Conservation (phyloP, 2,329 filamentous ascomycete genomes). For the Talaromyces sp. region DNA sequence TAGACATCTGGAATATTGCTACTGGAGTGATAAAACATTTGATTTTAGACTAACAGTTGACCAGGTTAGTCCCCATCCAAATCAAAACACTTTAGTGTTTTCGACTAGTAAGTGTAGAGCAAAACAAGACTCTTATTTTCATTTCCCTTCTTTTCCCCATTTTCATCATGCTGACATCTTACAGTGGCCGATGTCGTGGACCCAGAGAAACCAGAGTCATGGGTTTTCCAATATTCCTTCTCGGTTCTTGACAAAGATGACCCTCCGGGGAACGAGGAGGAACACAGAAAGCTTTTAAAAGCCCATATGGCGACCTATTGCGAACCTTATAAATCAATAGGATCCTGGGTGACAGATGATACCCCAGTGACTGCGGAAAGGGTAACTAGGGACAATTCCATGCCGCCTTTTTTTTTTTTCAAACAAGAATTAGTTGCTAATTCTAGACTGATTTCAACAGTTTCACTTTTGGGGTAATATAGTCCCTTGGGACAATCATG, state of each 20-base stretch:
- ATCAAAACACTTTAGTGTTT: background rate
- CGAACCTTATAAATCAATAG: background rate
- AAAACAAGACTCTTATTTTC: background rate
- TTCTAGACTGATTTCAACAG: background rate
- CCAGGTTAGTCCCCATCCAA: background rate
- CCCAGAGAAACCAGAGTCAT: background rate
- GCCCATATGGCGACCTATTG: background rate
- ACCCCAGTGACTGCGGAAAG: background rate
- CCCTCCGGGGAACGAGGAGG: background rate
- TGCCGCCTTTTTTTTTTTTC: too few relatives aligned
- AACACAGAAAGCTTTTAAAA: background rate
- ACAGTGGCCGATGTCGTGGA: background rate
- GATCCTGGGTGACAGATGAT: background rate
- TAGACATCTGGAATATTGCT: background rate
- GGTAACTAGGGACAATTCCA: background rate
- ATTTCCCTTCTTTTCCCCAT: background rate
- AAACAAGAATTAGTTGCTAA: background rate
- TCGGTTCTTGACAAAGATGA: background rate
- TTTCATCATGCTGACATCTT: background rate
- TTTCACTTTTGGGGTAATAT: background rate
- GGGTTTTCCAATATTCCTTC: background rate
- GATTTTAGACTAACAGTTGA: background rate
- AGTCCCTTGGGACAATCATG: background rate
- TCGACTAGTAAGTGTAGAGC: background rate
- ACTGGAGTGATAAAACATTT: background rate